phyloP scores from a whole-genome alignment of 306 rosid species.

The Prunus salicina region DNA sequence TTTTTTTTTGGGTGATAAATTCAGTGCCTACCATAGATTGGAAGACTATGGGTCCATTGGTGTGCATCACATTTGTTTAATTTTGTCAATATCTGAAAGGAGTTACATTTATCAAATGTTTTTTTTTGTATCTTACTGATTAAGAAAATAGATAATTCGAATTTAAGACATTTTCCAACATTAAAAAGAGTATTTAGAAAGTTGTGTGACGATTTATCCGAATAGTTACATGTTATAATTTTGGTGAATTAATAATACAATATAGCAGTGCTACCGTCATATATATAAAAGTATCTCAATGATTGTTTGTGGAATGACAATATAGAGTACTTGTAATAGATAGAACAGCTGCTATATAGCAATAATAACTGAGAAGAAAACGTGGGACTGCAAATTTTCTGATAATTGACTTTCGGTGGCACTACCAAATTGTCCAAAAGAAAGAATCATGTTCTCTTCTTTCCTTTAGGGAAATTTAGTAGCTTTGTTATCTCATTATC shows the following conservation, averaged over 20 bases:
- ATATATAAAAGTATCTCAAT: too few species aligned
- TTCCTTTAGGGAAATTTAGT: background rate
- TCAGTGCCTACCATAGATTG: background rate
- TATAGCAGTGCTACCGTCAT: too few species aligned
- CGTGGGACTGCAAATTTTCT: background rate
- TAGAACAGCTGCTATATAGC: background rate
- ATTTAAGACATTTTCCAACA: too few species aligned
- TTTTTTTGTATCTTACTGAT: too few species aligned
- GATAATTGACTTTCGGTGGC: slow-evolving; percentile 23
- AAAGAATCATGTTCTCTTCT: slow-evolving; percentile 39
- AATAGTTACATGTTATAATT: too few species aligned
- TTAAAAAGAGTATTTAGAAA: too few species aligned
- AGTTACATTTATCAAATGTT: background rate
- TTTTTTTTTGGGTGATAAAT: background rate
- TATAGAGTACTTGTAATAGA: background rate
- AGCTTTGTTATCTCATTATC: background rate
- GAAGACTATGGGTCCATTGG: background rate
- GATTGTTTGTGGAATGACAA: too few species aligned
- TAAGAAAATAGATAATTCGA: too few species aligned
- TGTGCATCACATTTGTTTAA: background rate
- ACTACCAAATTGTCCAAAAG: slow-evolving; percentile 25
- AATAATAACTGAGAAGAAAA: background rate
- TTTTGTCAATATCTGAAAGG: background rate
- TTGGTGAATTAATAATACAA: too few species aligned
- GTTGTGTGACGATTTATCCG: too few species aligned